Percentiles rank a stretch among this genome's conserved stretches.
Conservation (phyloP, 2,329 filamentous ascomycete species). For the Fusarium austroafricanum region DNA sequence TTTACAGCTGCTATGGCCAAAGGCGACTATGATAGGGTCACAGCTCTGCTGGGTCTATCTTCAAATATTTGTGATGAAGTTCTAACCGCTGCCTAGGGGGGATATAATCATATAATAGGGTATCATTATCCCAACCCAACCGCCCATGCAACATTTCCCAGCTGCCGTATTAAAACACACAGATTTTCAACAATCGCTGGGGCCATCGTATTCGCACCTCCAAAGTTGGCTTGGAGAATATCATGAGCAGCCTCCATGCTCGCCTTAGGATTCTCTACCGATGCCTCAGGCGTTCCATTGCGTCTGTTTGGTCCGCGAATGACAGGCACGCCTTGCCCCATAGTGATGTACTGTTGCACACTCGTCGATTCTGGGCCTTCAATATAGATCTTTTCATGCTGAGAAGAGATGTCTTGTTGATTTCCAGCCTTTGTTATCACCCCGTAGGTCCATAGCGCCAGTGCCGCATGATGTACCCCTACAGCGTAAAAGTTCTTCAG, state of each 20-base stretch:
- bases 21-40: too few species aligned
- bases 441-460: constrained; percentile 77
- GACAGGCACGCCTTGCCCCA: constrained; percentile 65
- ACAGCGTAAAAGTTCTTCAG: constrained; percentile 76
- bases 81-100: too few species aligned
- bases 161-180: constrained; percentile 70
- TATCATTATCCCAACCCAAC: constrained; percentile 49
- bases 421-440: constrained; percentile 62
- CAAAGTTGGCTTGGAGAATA: constrained; percentile 66
- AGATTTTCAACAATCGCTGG: constrained; percentile 76
- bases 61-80: too few species aligned
- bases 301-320: constrained; percentile 54
- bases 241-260: constrained; percentile 70
- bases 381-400: constrained; percentile 62
- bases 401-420: constrained; percentile 48
- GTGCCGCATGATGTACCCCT: constrained; percentile 74
- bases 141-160: constrained; percentile 63
- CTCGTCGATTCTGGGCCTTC: constrained; percentile 66
- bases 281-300: constrained; percentile 51
- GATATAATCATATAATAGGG: background rate
- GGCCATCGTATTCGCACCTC: constrained; percentile 54
- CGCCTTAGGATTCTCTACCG: constrained; percentile 66
- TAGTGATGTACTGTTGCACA: constrained; percentile 66
- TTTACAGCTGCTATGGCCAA: too few species aligned
- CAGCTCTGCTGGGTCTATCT: too few species aligned